phyloP scores from a whole-genome alignment of 768 basidiomycete species.

The Neoboletus magnificus region DNA sequence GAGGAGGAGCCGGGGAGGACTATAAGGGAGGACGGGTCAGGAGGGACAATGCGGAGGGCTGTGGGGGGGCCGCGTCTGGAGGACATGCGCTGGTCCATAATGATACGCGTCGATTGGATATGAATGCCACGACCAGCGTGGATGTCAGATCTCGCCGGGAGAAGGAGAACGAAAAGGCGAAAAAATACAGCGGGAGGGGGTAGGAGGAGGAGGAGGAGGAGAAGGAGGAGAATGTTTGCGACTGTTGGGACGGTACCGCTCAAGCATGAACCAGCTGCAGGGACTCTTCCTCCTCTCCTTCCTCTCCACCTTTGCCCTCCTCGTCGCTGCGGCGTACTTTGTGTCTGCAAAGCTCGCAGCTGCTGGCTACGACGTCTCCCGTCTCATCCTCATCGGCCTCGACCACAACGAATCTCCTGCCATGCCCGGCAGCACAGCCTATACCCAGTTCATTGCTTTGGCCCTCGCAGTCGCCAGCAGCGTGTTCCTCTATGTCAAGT shows the following conservation, averaged over 20 bases:
- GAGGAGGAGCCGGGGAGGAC: slow-evolving; percentile 19
- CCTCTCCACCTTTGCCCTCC: slow-evolving; percentile 42
- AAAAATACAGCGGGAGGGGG: neutral
- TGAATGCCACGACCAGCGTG: slow-evolving; percentile 37
- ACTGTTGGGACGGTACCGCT: neutral
- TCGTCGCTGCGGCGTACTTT: slow-evolving; percentile 44
- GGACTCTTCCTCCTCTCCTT: slow-evolving; percentile 54
- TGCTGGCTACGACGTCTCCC: slow-evolving; percentile 55
- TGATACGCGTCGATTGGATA: slow-evolving; percentile 22
- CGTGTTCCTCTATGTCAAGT: slow-evolving; percentile 52
- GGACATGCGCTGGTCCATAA: slow-evolving; percentile 30
- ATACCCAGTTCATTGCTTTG: slow-evolving; percentile 49
- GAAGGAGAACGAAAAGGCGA: slow-evolving; percentile 2
- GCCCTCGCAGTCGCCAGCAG: slow-evolving; percentile 48
- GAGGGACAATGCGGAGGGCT: slow-evolving; percentile 53
- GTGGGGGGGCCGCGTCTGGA: slow-evolving; percentile 31
- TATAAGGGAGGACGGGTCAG: slow-evolving; percentile 44
- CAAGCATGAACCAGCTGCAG: slow-evolving; percentile 47
- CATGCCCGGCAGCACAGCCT: slow-evolving; percentile 17
- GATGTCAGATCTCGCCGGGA: slow-evolving; percentile 16
- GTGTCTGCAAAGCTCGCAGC: slow-evolving; percentile 43
- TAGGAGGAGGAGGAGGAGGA: neutral
- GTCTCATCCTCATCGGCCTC: slow-evolving; percentile 63
- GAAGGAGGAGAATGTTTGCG: slow-evolving; percentile 1
- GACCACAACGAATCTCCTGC: slow-evolving; percentile 3